Percentiles rank a stretch among this genome's conserved stretches.
These are phyloP conservation scores for Boletus rubescentipes DNA, from an alignment of 768 basidiomycete species.

Conservation along the genomic window DNA sequence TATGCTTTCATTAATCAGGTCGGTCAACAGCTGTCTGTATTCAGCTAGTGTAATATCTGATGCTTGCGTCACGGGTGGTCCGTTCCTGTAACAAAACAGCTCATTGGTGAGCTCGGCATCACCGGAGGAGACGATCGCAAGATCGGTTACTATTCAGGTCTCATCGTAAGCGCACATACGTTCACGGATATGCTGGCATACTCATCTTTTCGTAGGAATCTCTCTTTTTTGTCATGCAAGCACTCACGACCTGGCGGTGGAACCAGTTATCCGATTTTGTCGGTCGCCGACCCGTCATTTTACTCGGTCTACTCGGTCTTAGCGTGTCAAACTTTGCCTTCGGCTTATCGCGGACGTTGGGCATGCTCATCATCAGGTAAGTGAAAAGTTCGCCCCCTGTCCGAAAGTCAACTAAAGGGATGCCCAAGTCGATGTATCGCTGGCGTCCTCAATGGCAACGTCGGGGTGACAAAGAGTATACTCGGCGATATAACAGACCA, in stretches of 20 bases:
- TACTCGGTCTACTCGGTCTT: slow-evolving; percentile 53
- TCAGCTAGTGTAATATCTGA: neutral
- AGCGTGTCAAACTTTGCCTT: slow-evolving; percentile 56
- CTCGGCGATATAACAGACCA: slow-evolving; percentile 59
- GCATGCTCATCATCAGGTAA: slow-evolving; percentile 55
- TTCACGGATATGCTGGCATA: neutral
- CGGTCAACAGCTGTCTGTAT: neutral
- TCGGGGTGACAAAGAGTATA: slow-evolving; percentile 66
- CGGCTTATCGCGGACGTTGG: slow-evolving; percentile 59
- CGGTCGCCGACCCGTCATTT: slow-evolving; percentile 61
- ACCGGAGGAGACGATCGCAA: slow-evolving; percentile 62
- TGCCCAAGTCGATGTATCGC: slow-evolving; percentile 32
- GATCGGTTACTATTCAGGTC: slow-evolving; percentile 67
- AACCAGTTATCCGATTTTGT: slow-evolving; percentile 58
- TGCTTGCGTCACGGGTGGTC: neutral
- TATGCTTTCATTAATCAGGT: slow-evolving; percentile 65
- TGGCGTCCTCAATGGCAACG: slow-evolving; percentile 38
- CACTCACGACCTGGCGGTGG: slow-evolving; percentile 61
- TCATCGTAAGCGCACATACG: slow-evolving; percentile 42
- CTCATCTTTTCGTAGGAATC: slow-evolving; percentile 46
- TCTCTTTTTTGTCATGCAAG: slow-evolving; percentile 58
- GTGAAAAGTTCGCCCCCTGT: neutral
- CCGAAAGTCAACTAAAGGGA: slow-evolving; percentile 3
- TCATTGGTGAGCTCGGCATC: slow-evolving; percentile 61
- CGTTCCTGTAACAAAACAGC: slow-evolving; percentile 32